Conservation (phyloP, 345 rosid genomes). For the Euclidium syriacum region DNA sequence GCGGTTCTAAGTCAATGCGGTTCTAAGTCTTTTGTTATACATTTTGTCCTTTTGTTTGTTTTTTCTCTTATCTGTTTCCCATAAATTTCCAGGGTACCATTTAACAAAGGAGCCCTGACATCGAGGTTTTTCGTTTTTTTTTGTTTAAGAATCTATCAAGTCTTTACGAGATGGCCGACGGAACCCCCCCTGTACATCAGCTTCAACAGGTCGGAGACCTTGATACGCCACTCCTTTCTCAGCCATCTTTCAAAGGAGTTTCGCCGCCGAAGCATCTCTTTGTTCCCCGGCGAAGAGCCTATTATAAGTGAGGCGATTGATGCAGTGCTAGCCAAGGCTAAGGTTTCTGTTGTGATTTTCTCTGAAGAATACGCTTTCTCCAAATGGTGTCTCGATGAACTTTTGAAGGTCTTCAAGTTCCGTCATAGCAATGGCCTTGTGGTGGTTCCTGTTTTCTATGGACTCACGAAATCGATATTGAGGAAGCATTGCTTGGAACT, state of each 20-base stretch:
- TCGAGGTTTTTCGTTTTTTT: too few relatives aligned
- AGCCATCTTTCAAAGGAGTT: constrained; percentile 8
- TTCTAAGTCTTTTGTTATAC: too few relatives aligned
- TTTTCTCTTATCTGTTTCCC: too few relatives aligned
- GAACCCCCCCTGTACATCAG: not conserved
- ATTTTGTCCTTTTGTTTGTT: too few relatives aligned
- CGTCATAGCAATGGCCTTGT: not conserved
- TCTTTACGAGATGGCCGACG: too few relatives aligned
- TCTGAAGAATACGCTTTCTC: not conserved
- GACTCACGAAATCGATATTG: not conserved
- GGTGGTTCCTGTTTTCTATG: constrained; percentile 10
- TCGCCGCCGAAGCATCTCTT: not conserved
- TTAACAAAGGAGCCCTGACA: too few relatives aligned
- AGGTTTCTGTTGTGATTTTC: not conserved
- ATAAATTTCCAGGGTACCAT: too few relatives aligned
- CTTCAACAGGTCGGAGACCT: not conserved
- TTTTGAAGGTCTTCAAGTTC: not conserved
- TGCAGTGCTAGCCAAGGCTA: not conserved
- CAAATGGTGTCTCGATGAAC: not conserved
- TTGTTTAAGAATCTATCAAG: too few relatives aligned
- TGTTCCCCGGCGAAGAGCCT: too few relatives aligned
- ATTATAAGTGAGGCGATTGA: too few relatives aligned
- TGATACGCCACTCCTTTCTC: constrained; percentile 6
- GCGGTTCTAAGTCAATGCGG: too few relatives aligned
- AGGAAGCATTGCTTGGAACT: constrained; percentile 5